These are phyloP conservation scores for Pseudogymnoascus verrucosus DNA, from an alignment of 2,329 filamentous ascomycete species.

Conservation along the genomic window DNA sequence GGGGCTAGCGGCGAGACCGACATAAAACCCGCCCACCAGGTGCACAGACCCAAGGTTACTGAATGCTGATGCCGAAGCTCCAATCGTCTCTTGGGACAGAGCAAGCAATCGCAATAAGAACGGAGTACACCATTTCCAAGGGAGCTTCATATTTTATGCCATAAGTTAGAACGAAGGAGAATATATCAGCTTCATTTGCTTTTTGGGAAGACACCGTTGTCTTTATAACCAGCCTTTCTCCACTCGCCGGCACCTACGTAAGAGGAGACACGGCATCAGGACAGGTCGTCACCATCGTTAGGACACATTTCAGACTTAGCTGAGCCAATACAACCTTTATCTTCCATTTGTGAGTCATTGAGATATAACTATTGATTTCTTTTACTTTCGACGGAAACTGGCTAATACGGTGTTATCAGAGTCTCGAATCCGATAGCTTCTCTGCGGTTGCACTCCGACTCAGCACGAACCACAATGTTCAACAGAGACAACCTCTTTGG, in stretches of 20 bases:
- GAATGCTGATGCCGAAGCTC: neutral
- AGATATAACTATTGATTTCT: neutral
- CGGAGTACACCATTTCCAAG: slow-evolving; percentile 12
- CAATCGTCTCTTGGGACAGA: slow-evolving; percentile 11
- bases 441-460: neutral
- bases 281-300: slow-evolving; percentile 9
- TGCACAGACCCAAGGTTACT: slow-evolving; percentile 9
- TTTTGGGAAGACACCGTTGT: neutral
- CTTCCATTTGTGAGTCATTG: neutral
- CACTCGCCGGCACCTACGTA: slow-evolving; percentile 1
- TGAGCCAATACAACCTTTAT: slow-evolving; percentile 4
- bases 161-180: neutral
- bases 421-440: neutral
- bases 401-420: slow-evolving; percentile 32
- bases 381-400: neutral
- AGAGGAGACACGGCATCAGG: slow-evolving; percentile 8
- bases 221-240: neutral
- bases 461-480: slow-evolving; percentile 28
- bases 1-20: slow-evolving; percentile 8
- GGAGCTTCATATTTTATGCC: slow-evolving; percentile 10
- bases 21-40: slow-evolving; percentile 11
- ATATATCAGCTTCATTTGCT: neutral
- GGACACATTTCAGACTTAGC: slow-evolving; percentile 6
- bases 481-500: slow-evolving; percentile 39
- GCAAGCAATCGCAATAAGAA: slow-evolving; percentile 3